Evolutionary conservation across 768 basidiomycete genomes (phyloP), one percentile per base, ranked within the genome.

Genomic region (Amanita jacksonii): DNA sequence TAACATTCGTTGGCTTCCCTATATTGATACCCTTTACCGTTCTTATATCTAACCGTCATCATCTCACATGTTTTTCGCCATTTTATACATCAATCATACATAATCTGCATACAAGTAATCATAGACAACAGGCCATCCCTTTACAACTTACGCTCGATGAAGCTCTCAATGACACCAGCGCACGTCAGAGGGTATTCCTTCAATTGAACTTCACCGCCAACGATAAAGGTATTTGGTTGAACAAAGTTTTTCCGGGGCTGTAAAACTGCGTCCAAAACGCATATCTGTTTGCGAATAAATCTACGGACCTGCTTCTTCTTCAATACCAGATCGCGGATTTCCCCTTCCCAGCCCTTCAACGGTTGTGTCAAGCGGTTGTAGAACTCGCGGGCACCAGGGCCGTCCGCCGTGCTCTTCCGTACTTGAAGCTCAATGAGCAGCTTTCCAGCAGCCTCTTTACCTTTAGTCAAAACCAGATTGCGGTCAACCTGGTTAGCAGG

Each of bases 221-320:
- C 73, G 38, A 89, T 52, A 52, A 79, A 65, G 10, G 87, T 87
- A 54, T 84, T 90, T 2, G 86, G 84, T 60, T 88, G 89, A 3
- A 87, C 79, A 61, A 91, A 84, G 13, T 88, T 72, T 60, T 88
- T 91, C 46, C 89, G 77, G 13, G 89, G 83, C 81, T 90, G 51
- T 43, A 48, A 45, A 41, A n/a, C 20, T 19, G 19, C 43, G 31
- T 10, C 27, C 18, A 42, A 30, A 33, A 25, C 25, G 22, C 27
- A 40, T 31, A 24, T 4, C 7, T 20, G 5, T 13, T 12, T 24
- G 28, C 7, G 12, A 23, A 30, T 6, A 7, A 6, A 16, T 33
- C 43, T 28, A 10, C 42, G 10, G 13, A 83, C 86, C 66, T 72
- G 70, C 64, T 87, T 88, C 72, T 88, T 88, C 55, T 63, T 73